Percentiles rank a stretch among this genome's conserved stretches.
These are phyloP conservation scores for Phytophthora capsici DNA, from an alignment of 352 stramenopile genomes.

Conservation along the genomic window DNA sequence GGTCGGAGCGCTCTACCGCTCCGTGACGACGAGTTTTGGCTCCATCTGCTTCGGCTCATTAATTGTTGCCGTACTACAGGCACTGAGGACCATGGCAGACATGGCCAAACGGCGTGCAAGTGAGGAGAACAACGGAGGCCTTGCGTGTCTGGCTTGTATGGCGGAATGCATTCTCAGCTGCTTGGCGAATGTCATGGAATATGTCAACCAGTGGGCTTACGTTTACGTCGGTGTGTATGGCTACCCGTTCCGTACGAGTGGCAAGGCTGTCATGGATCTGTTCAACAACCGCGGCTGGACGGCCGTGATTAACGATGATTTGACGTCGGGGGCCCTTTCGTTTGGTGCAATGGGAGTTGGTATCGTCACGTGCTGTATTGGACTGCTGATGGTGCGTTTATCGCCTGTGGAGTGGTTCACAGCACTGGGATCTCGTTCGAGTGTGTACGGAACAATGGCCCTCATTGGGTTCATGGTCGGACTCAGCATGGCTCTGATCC, in stretches of 20 bases:
- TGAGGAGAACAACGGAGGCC: constrained; percentile 76
- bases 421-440: constrained; percentile 51
- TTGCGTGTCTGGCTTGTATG: constrained; percentile 87
- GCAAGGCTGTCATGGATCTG: constrained; percentile 89
- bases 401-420: constrained; percentile 64
- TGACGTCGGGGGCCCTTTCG: constrained; percentile 80
- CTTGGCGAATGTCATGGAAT: constrained; percentile 88
- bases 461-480: constrained; percentile 82
- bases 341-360: constrained; percentile 87
- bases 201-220: constrained; percentile 92
- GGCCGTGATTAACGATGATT: constrained; percentile 91
- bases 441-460: constrained; percentile 65
- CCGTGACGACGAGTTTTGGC: constrained; percentile 79
- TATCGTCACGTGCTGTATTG: constrained; percentile 65
- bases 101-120: constrained; percentile 70
- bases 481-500: constrained; percentile 83
- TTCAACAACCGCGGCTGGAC: constrained; percentile 89
- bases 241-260: constrained; percentile 84
- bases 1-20: constrained; percentile 76
- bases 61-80: constrained; percentile 87
- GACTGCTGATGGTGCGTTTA: constrained; percentile 74
- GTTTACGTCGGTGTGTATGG: constrained; percentile 92
- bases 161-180: constrained; percentile 88
- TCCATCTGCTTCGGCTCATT: constrained; percentile 88
- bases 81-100: constrained; percentile 75